Conservation (phyloP, 2,329 filamentous ascomycete species). For the Didymella segeticola region DNA sequence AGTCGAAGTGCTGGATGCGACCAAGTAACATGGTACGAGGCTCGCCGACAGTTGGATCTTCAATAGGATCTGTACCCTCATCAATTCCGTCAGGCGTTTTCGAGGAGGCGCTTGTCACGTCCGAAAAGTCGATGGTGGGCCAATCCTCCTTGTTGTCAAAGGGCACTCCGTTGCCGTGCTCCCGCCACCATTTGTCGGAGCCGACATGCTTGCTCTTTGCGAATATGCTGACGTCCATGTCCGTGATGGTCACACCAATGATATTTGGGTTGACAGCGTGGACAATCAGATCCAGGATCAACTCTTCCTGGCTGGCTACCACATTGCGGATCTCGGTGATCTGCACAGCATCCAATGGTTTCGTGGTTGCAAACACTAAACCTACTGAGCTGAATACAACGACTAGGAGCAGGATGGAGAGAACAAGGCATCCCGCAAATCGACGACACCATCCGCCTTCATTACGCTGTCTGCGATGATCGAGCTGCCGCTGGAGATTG, state of each 20-base stretch:
- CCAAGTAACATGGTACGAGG: constrained; percentile 91
- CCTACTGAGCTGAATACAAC: constrained; percentile 85
- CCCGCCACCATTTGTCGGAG: constrained; percentile 55
- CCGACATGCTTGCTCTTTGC: constrained; percentile 91
- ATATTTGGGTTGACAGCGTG: constrained; percentile 92
- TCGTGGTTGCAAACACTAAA: constrained; percentile 90
- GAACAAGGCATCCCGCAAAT: constrained; percentile 84
- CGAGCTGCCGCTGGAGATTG: constrained; percentile 64
- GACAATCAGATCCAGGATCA: constrained; percentile 92
- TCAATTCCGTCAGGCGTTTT: constrained; percentile 47
- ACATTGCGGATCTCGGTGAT: constrained; percentile 86
- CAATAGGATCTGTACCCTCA: constrained; percentile 67
- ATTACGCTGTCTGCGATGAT: constrained; percentile 70
- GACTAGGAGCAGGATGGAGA: constrained; percentile 81
- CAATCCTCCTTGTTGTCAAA: constrained; percentile 37
- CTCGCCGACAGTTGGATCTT: constrained; percentile 65
- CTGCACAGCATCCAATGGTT: constrained; percentile 79
- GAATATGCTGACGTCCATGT: constrained; percentile 91
- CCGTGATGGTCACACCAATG: constrained; percentile 82
- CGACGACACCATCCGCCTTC: constrained; percentile 67
- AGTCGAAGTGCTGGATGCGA: constrained; percentile 85
- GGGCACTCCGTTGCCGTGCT: constrained; percentile 38
- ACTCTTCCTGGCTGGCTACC: constrained; percentile 88
- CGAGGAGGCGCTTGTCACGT: constrained; percentile 3
- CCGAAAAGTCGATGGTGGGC: constrained; percentile 26